These are phyloP conservation scores for Crithidia bombi DNA, from an alignment of 208 protist genomes.

Conservation along the genomic window DNA sequence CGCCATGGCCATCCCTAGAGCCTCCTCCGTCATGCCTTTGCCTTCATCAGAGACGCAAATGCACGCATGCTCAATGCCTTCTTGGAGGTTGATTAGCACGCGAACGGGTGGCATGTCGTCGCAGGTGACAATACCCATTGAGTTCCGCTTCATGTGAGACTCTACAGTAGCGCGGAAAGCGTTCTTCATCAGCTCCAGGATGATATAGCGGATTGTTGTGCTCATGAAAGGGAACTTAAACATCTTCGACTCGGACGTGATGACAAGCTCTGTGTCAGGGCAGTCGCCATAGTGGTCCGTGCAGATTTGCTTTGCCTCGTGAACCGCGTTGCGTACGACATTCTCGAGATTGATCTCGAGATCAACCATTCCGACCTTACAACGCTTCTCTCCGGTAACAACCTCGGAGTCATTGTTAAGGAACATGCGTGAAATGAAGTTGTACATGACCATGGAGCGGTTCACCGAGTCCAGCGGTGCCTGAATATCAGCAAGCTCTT, in stretches of 20 bases:
- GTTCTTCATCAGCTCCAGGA: constrained; percentile 96
- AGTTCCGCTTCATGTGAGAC: constrained; percentile 78
- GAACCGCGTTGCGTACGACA: constrained; percentile 83
- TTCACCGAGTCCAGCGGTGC: constrained; percentile 72
- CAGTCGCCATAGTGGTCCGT: constrained; percentile 89
- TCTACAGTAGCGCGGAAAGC: constrained; percentile 92
- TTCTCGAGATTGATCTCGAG: constrained; percentile 83
- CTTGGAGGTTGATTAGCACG: constrained; percentile 74
- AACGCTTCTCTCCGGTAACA: constrained; percentile 25
- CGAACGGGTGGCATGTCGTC: constrained; percentile 82
- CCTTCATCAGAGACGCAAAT: constrained; percentile 89
- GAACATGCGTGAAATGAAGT: constrained; percentile 86
- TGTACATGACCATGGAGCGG: constrained; percentile 79
- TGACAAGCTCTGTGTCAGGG: constrained; percentile 85
- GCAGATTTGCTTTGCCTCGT: constrained; percentile 92
- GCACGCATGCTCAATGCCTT: constrained; percentile 78
- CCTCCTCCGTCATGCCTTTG: constrained; percentile 76
- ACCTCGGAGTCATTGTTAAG: constrained; percentile 50
- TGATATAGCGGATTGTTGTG: constrained; percentile 94
- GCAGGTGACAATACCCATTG: constrained; percentile 69
- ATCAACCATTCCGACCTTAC: constrained; percentile 84
- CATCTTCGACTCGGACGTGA: constrained; percentile 62
- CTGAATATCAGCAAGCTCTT: constrained; percentile 67
- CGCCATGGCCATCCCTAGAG: constrained; percentile 83
- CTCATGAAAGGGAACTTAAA: constrained; percentile 92